Percentiles rank a stretch among this genome's conserved stretches.
Evolutionary conservation across 2,329 filamentous ascomycete species (phyloP).

Genomic region (Trichoderma asperellum): DNA sequence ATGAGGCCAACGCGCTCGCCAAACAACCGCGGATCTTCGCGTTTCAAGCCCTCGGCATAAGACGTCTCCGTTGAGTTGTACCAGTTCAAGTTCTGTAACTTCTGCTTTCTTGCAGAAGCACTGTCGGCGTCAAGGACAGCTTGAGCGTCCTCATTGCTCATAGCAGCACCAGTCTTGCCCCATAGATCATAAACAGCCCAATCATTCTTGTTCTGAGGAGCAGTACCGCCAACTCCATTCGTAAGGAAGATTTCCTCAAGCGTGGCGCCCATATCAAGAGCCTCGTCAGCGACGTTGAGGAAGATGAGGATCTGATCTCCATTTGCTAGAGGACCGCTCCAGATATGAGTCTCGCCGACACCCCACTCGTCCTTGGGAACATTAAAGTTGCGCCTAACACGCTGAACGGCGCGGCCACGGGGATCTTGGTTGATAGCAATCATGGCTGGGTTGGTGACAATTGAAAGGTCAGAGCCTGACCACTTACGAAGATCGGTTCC

Average conservation of each 20-base stretch:
- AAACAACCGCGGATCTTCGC: constrained; percentile 18
- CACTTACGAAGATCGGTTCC: constrained; percentile 43
- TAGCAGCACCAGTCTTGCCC: constrained; percentile 23
- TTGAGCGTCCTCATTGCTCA: constrained; percentile 24
- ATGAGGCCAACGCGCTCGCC: constrained; percentile 19
- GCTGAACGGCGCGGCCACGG: constrained; percentile 35
- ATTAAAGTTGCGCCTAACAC: constrained; percentile 28
- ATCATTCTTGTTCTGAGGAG: constrained; percentile 23
- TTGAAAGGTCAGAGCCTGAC: constrained; percentile 31
- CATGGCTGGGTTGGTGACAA: constrained; percentile 34
- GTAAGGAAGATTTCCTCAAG: constrained; percentile 27
- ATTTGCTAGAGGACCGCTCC: constrained; percentile 35
- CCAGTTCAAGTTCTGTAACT: constrained; percentile 14
- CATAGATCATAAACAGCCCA: constrained; percentile 28
- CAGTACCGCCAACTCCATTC: constrained; percentile 23
- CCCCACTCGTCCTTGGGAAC: constrained; percentile 35
- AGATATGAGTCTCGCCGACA: constrained; percentile 37
- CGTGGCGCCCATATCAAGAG: constrained; percentile 24
- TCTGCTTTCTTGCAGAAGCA: not conserved
- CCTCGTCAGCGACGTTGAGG: constrained; percentile 24
- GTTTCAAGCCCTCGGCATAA: constrained; percentile 23
- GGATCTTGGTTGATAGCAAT: constrained; percentile 44
- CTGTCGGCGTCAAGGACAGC: constrained; percentile 21
- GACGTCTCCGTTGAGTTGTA: constrained; percentile 24
- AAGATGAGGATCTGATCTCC: constrained; percentile 27